Evolutionary conservation across 345 rosid genomes (phyloP), one percentile per base, ranked within the genome.

Genomic region (Gossypium ekmanianum): DNA sequence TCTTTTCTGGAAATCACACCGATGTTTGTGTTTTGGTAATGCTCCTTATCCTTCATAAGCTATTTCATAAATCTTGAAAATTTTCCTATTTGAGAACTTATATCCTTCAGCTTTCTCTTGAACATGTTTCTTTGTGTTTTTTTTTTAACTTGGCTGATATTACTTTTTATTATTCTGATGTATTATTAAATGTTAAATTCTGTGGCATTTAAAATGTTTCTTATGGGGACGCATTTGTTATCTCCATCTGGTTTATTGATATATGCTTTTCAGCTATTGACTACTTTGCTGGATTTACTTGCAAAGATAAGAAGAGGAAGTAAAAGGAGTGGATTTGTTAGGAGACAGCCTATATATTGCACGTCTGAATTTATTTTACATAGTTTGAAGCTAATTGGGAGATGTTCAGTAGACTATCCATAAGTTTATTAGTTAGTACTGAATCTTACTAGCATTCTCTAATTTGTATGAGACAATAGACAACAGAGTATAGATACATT

Each of bases 11-110:
- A 73, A 88, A 94, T 85, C 87, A 88, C 76, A 87, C 94, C 1
- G 88, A 91, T 58, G 88, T 85, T 74, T 94, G 97, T 79, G 95
- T 92, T 80, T 86, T 92, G 94, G 98, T 94, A 88, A 78, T 72
- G 70, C 71, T 73, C 66, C 67, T 48, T 59, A 11, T 71, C 55
- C 20, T 79, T 43, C 48, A 20, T 58, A 44, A 59, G 11, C 63
- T n/a, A 18, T 55, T 17, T 54, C 59, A 54, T 12, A 71, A 39
- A 41, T 34, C 20, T 56, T 56, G 57, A 18, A 11, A 34, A 0
- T n/a, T 54, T 54, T 39, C 55, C 54, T 39, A 18, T 39, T 55
- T 71, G 17, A 41, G 14, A 58, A 22, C 11, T 58, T 58, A 59
- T 24, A 7, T 51, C 8, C 58, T 24, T 68, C 44, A 14, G 44